A percentile compares a stretch with the other conserved stretches of the same genome.
phyloP scores from a whole-genome alignment of 208 protist species.

The Phytomonas sp. region DNA sequence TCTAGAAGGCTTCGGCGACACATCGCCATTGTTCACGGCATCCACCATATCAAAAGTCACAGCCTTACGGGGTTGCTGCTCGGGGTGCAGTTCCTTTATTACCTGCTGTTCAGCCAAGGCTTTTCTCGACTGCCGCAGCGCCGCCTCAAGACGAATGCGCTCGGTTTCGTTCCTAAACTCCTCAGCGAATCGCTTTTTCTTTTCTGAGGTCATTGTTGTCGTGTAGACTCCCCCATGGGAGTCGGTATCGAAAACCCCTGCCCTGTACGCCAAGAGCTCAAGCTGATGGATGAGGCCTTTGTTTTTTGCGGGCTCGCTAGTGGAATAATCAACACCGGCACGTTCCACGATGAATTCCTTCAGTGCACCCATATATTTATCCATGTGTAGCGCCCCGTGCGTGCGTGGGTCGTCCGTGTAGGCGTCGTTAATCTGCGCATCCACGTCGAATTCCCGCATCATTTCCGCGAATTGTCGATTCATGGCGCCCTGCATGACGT shows the following conservation, averaged over 20 bases:
- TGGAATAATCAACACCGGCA: slow-evolving; percentile 61
- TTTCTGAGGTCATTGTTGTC: slow-evolving; percentile 60
- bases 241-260: slow-evolving; percentile 51
- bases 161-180: slow-evolving; percentile 63
- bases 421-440: slow-evolving; percentile 59
- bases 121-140: slow-evolving; percentile 14
- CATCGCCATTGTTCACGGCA: background rate
- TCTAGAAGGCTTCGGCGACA: background rate
- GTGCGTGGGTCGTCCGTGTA: slow-evolving; percentile 71
- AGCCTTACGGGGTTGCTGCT: background rate
- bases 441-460: slow-evolving; percentile 68
- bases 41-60: slow-evolving; percentile 6
- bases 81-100: background rate
- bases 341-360: slow-evolving; percentile 73
- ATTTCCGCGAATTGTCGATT: slow-evolving; percentile 64
- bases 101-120: background rate
- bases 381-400: slow-evolving; percentile 56
- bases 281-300: slow-evolving; percentile 80
- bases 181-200: slow-evolving; percentile 59
- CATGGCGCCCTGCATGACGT: slow-evolving; percentile 39
- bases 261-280: slow-evolving; percentile 38
- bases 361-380: slow-evolving; percentile 70
- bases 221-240: slow-evolving; percentile 39
- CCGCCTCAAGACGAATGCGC: slow-evolving; percentile 52
- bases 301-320: slow-evolving; percentile 60